These are phyloP conservation scores for Carex arenaria DNA, from an alignment of 202 grass and related monocot genomes.

Conservation along the genomic window DNA sequence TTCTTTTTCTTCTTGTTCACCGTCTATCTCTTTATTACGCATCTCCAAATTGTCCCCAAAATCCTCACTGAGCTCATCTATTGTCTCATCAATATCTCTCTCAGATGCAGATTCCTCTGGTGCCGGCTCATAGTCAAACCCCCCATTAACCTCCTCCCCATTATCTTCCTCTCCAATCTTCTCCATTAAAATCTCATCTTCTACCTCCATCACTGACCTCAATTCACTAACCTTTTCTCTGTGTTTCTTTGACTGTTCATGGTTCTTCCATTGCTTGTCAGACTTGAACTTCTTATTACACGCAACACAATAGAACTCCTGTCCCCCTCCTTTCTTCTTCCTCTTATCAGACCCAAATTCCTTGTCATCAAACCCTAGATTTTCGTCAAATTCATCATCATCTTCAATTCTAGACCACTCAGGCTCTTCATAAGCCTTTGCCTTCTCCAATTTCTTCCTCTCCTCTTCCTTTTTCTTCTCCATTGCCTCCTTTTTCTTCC, in stretches of 20 bases:
- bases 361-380: constrained; percentile 32
- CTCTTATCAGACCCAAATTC: constrained; percentile 48
- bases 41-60: constrained; percentile 44
- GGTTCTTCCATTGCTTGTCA: constrained; percentile 97
- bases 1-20: constrained; percentile 30
- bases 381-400: constrained; percentile 47
- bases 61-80: constrained; percentile 58
- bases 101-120: constrained; percentile 42
- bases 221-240: constrained; percentile 80
- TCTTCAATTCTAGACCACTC: constrained; percentile 74
- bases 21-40: constrained; percentile 31
- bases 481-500: constrained; percentile 51
- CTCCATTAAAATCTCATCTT: constrained; percentile 57
- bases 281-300: constrained; percentile 99
- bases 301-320: constrained; percentile 79
- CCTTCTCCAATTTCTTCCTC: constrained; percentile 73
- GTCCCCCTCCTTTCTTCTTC: constrained; percentile 33
- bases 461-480: constrained; percentile 69
- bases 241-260: constrained; percentile 97
- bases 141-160: constrained; percentile 45
- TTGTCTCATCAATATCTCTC: constrained; percentile 41
- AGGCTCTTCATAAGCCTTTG: constrained; percentile 66
- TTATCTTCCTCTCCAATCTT: constrained; percentile 32
- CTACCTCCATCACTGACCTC: constrained; percentile 57
- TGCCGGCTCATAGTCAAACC: constrained; percentile 71